Evolutionary conservation across 495 filamentous ascomycete genomes (phyloP), one percentile per base, ranked within the genome.

Genomic region (Xylaria telfairii): DNA sequence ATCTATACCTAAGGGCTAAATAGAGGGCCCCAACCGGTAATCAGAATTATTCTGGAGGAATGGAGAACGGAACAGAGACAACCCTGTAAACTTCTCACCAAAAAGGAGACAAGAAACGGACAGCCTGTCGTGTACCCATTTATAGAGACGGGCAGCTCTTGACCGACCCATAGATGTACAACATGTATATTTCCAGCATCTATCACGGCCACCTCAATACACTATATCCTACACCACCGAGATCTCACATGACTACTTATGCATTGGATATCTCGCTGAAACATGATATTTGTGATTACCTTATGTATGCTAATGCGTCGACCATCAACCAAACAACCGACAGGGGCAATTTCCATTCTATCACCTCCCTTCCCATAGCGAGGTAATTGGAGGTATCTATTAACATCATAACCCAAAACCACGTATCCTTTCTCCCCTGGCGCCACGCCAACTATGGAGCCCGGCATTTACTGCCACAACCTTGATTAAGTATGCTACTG

Each of bases 121-220:
- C 32, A 51, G 19, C 42, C 49, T 44, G 24, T 57, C 49, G n/a
- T 46, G 26, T 68, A 68, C 39, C 39, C 26, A 34, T 32, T 59
- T 44, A 17, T 59, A 59, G 26, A 67, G 32, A 53, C 53, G 3
- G 37, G 41, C n/a, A 34, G 26, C 21, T 46, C 41, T 30, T 44
- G 15, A 24, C 46, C 21, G 15, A 24, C 46, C 21, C 47, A 32
- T 71, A 47, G 26, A 63, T 75, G 74, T 76, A 76, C 69, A 71
- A 72, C 65, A 73, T 70, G 47, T 70, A 72, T 68, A 69, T 71
- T 56, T 30, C 30, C 30, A 65, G 8, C 37, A 51, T 46, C n/a
- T 24, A 17, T 13, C n/a, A 42, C 10, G 59, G 21, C 37, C 42
- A 39, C 32, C 34, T 24, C 41, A 15, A 24, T 13, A 26, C 12